These are phyloP conservation scores for Lactifluus volemus DNA, from an alignment of 768 basidiomycete genomes.

Conservation along the genomic window DNA sequence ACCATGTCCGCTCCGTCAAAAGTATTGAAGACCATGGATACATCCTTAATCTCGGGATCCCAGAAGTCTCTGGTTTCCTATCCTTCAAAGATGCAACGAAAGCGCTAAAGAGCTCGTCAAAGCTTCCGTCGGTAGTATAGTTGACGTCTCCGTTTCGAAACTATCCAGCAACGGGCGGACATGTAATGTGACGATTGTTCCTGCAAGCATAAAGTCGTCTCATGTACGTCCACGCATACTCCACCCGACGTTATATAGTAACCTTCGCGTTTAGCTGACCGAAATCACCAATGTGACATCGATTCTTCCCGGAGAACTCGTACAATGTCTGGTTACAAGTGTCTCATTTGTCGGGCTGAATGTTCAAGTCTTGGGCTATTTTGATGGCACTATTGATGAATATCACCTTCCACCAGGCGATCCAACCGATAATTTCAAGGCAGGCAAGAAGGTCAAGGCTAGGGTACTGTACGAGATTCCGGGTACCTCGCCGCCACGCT, in stretches of 20 bases:
- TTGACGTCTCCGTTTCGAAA: constrained; percentile 59
- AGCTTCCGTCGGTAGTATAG: constrained; percentile 56
- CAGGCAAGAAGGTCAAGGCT: constrained; percentile 73
- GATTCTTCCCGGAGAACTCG: constrained; percentile 77
- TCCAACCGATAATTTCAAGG: constrained; percentile 39
- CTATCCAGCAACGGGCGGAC: constrained; percentile 71
- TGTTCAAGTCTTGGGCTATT: constrained; percentile 85
- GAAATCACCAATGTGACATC: constrained; percentile 74
- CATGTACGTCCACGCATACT: constrained; percentile 36
- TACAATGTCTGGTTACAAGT: constrained; percentile 74
- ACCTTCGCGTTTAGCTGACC: constrained; percentile 40
- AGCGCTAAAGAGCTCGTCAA: constrained; percentile 25
- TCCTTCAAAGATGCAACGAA: constrained; percentile 62
- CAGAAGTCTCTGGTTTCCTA: constrained; percentile 76
- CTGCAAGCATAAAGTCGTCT: constrained; percentile 39
- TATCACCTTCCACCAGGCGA: constrained; percentile 55
- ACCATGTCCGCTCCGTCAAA: constrained; percentile 68
- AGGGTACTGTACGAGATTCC: constrained; percentile 77
- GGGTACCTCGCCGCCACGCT: constrained; percentile 61
- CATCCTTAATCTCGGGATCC: constrained; percentile 74
- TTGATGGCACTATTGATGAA: constrained; percentile 81
- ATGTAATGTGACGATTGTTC: constrained; percentile 57
- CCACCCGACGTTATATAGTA: neutral
- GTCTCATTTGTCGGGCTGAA: constrained; percentile 68
- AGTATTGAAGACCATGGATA: constrained; percentile 95